Base-by-base conservation (phyloP, 164 flowering plant genomes). In the Magnolia changhungtana region DNA sequence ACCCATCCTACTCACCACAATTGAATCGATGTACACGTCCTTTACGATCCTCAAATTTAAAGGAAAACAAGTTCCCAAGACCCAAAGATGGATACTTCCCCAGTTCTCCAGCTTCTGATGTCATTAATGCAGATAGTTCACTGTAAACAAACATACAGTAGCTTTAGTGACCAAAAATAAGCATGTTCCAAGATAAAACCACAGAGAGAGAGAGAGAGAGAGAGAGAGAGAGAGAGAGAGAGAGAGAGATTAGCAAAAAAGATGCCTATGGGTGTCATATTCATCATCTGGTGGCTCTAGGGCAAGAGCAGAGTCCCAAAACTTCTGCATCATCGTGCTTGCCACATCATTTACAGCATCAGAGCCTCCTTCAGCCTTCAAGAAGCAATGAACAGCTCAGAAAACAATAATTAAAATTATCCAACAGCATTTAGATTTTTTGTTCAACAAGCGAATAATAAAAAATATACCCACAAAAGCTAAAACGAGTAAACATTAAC, bases 251-350 rank as follows among this genome's bases (percentile, higher is more conserved):
- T 11, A 37, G 69, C 19, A 45, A 67, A 64, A 73, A 29, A 18
- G 2, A 64, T 69, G 90, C 99, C 99, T 96, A 0, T 86, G 96
- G 1, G 91, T 89, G 70, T 96, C 99, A 86, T 68, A 91, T 24
- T 79, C 86, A 84, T 96, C 97, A 77, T 96, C 98, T 13, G 93
- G 88, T 61, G 96, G 89, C 75, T 93, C 99, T 69, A 91, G 76
- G 69, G 90, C 86, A 78, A 95, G 90, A 10, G 98, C 96, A 71
- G 99, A 96, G 79, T 96, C 99, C 98, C 99, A 96, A 78, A 96
- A 96, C 83, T 87, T 94, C 78, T 94, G 99, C 99, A 96, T 91
- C 91, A 93, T 90, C 31, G 97, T 87, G 80, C 74, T 94, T 77
- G 99, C 89, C 88, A 91, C 80, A 72, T 90, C 96, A 84, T 90